phyloP scores from a whole-genome alignment of 176 grass and related monocot genomes.

The Hsuehochloa calcarea region DNA sequence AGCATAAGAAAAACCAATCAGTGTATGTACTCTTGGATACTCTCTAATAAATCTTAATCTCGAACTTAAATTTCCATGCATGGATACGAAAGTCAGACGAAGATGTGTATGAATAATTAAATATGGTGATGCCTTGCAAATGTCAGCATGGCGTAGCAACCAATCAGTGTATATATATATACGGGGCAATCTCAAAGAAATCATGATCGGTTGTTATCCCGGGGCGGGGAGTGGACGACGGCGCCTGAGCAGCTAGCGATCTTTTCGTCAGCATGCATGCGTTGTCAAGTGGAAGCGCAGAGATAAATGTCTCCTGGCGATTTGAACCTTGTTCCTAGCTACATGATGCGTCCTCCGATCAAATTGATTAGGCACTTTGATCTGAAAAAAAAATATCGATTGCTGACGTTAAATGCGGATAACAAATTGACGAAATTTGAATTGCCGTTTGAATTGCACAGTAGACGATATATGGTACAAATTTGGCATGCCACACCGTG shows the following conservation, averaged over 20 bases:
- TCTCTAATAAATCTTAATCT: neutral
- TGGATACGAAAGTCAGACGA: constrained; percentile 26
- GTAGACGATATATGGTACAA: neutral
- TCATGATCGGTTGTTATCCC: neutral
- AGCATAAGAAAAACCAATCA: neutral
- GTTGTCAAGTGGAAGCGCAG: neutral
- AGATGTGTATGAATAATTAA: neutral
- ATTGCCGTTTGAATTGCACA: neutral
- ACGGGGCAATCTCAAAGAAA: too few relatives aligned
- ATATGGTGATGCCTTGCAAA: constrained; percentile 31
- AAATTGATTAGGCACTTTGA: too few relatives aligned
- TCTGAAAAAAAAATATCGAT: too few relatives aligned
- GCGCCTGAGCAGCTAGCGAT: too few relatives aligned
- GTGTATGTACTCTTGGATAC: neutral
- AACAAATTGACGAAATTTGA: too few relatives aligned
- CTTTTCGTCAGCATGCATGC: neutral
- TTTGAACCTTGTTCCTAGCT: too few relatives aligned
- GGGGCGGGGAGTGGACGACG: too few relatives aligned
- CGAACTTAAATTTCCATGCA: constrained; percentile 28
- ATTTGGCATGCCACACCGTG: neutral
- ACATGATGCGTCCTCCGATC: too few relatives aligned
- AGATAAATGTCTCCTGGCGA: too few relatives aligned
- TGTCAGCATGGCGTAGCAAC: constrained; percentile 10
- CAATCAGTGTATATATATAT: too few relatives aligned
- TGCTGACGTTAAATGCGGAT: too few relatives aligned